These are phyloP conservation scores for Hyaloperonospora brassicae DNA, from an alignment of 352 stramenopile species.

Conservation along the genomic window DNA sequence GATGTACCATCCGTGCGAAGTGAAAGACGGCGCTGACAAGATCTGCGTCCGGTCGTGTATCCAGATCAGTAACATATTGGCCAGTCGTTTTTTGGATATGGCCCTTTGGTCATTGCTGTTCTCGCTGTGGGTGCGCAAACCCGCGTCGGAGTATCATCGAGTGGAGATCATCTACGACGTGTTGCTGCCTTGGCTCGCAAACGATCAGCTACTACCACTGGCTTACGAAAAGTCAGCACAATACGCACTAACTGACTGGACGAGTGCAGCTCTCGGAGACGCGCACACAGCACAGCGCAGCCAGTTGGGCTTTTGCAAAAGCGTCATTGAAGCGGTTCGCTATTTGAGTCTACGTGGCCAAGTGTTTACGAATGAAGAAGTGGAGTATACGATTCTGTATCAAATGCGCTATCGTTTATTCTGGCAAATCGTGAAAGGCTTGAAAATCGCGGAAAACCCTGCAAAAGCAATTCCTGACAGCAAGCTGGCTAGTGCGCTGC, in stretches of 20 bases:
- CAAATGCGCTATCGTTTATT: conserved; percentile 65
- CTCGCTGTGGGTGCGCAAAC: conserved; percentile 79
- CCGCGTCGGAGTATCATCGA: conserved; percentile 80
- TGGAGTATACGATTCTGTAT: conserved; percentile 67
- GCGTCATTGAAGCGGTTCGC: conserved; percentile 63
- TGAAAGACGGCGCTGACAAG: conserved; percentile 30
- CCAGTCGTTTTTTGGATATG: conserved; percentile 67
- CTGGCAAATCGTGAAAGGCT: conserved; percentile 39
- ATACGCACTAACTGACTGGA: conserved; percentile 20
- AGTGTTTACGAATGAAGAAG: conserved; percentile 45
- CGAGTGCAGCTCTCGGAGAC: conserved; percentile 22
- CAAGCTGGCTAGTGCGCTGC: conserved; percentile 49
- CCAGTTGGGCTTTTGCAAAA: conserved; percentile 79
- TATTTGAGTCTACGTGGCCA: conserved; percentile 55
- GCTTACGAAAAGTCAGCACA: conserved; percentile 30
- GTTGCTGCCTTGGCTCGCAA: conserved; percentile 78
- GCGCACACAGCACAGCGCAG: conserved; percentile 61
- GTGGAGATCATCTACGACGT: conserved; percentile 87
- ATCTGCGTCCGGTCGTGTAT: conserved; percentile 75
- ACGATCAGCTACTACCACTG: conserved; percentile 61
- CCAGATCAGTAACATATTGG: conserved; percentile 52
- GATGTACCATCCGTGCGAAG: conserved; percentile 64
- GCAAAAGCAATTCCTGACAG: conserved; percentile 39
- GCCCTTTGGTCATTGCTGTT: conserved; percentile 81
- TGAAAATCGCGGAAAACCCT: conserved; percentile 50